These are phyloP conservation scores for Tolypocladium ophioglossoides DNA, from an alignment of 2,329 filamentous ascomycete species.

Conservation along the genomic window DNA sequence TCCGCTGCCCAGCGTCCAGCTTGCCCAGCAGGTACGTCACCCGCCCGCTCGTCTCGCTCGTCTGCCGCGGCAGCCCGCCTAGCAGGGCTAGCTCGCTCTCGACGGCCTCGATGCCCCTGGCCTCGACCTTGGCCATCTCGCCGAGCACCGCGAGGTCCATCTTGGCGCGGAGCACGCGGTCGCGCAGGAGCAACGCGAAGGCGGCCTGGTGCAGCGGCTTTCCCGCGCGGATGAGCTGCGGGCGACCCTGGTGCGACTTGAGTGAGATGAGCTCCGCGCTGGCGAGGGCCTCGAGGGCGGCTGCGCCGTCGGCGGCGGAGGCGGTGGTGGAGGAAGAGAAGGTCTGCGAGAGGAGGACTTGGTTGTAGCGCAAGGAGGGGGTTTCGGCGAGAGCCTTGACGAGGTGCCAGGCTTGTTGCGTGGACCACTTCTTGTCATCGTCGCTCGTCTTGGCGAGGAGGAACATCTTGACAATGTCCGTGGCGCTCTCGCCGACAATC, in stretches of 20 bases:
- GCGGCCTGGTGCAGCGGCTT: slow-evolving; percentile 81
- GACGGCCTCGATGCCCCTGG: slow-evolving; percentile 62
- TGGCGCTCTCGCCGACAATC: slow-evolving; percentile 80
- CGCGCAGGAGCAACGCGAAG: slow-evolving; percentile 60
- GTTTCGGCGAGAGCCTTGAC: slow-evolving; percentile 67
- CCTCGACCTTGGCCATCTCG: slow-evolving; percentile 62
- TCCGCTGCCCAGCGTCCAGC: slow-evolving; percentile 61
- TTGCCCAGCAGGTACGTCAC: slow-evolving; percentile 66
- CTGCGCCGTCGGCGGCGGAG: slow-evolving; percentile 52
- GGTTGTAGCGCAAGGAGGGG: slow-evolving; percentile 69
- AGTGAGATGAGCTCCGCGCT: slow-evolving; percentile 80
- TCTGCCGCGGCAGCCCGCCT: slow-evolving; percentile 60
- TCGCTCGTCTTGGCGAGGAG: slow-evolving; percentile 51
- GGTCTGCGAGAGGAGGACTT: slow-evolving; percentile 65
- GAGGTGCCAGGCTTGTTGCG: slow-evolving; percentile 83
- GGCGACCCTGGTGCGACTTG: slow-evolving; percentile 61
- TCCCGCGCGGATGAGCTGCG: slow-evolving; percentile 65
- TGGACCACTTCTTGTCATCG: slow-evolving; percentile 56
- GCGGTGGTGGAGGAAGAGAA: slow-evolving; percentile 50
- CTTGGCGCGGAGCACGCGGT: slow-evolving; percentile 61
- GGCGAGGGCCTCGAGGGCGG: slow-evolving; percentile 68
- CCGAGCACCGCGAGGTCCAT: slow-evolving; percentile 62
- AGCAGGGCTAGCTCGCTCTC: slow-evolving; percentile 67
- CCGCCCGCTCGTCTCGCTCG: slow-evolving; percentile 54
- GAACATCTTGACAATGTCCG: slow-evolving; percentile 90